Evolutionary conservation across 225 moss, liverwort and hornwort genomes (phyloP).

Genomic region (Climacium dendroides): DNA sequence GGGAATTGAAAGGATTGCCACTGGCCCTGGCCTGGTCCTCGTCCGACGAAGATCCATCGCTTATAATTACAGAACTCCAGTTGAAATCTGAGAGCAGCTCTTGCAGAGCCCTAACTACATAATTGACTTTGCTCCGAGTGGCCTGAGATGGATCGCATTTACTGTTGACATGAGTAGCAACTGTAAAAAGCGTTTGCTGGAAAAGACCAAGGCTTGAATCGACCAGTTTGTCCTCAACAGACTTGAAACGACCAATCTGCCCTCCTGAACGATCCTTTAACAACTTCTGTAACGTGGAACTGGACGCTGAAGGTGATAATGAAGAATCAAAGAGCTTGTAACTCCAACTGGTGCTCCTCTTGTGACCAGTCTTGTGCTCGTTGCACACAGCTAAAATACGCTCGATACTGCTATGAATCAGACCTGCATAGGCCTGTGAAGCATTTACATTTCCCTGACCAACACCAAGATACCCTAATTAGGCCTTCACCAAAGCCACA

Average conservation of each 20-base stretch:
- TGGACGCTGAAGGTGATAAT: slow-evolving; percentile 31
- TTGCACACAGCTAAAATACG: slow-evolving; percentile 42
- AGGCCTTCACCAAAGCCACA: not conserved
- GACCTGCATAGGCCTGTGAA: slow-evolving; percentile 24
- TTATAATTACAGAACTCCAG: slow-evolving; percentile 44
- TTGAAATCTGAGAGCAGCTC: slow-evolving; percentile 43
- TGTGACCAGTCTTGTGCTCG: slow-evolving; percentile 26
- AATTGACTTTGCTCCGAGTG: slow-evolving; percentile 24
- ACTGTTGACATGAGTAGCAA: slow-evolving; percentile 5
- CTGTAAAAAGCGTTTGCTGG: slow-evolving; percentile 16
- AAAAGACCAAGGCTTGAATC: slow-evolving; percentile 31
- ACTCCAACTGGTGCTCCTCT: slow-evolving; percentile 39
- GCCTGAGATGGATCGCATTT: not conserved
- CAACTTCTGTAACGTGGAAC: slow-evolving; percentile 15
- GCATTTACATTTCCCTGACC: slow-evolving; percentile 15
- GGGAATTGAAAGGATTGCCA: not conserved
- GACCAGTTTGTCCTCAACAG: not conserved
- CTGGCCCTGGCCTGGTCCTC: slow-evolving; percentile 30
- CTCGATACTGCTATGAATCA: slow-evolving; percentile 42
- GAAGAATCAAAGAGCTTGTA: slow-evolving; percentile 70
- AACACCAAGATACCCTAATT: not conserved
- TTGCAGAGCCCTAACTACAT: slow-evolving; percentile 33
- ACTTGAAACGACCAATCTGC: slow-evolving; percentile 26
- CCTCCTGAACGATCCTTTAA: not conserved
- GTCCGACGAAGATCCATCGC: slow-evolving; percentile 72